Base-by-base conservation (phyloP, 441 rosid genomes). In the Euphorbia neoarborescens region DNA sequence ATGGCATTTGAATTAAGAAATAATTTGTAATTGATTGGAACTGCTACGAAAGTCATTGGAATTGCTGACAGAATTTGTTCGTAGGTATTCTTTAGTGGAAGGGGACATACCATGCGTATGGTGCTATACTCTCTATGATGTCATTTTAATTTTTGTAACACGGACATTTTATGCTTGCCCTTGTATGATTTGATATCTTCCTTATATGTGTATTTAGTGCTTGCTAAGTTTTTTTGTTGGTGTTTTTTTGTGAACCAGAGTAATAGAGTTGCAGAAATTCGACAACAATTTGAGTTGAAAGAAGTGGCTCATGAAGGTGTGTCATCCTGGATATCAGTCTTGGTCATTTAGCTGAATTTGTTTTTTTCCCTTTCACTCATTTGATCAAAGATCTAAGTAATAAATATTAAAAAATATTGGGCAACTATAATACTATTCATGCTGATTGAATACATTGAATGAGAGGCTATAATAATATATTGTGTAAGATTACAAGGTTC, bases 301-400 rank as follows among this genome's bases (percentile, higher is more conserved):
- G 96, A 91, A 84, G 84, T 71, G 50, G 71, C 88, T 66, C 77
- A 79, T 76, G 91, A 86, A 85, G 97, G 97, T 94, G 78, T 66
- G 75, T 11, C 7, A 8, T 76, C 60, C 56, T 71, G 68, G 42
- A 71, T 73, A 54, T 42, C 20, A 12, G 58, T 73, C 34, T 32
- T 30, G 51, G 25, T 60, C 60, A 27, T 48, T 30, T 67, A 42
- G 42, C 53, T 62, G 38, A 66, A 51, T 42, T 58, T 54, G 12
- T 11, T 8, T 22, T 28, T 53, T 40, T 61, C 37, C 25, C 62
- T 66, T 28, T 24, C 32, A 14, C 25, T 30, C 10, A 28, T 27
- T 67, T 71, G n/a, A 24, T 46, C 7, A 40, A 63, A 37, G 24
- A 37, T 19, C 35, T 20, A 40, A 38, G 37, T 24, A 19, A 17